These are phyloP conservation scores for Zygoascus ofunaensis DNA, from an alignment of 805 yeast species.

Conservation along the genomic window DNA sequence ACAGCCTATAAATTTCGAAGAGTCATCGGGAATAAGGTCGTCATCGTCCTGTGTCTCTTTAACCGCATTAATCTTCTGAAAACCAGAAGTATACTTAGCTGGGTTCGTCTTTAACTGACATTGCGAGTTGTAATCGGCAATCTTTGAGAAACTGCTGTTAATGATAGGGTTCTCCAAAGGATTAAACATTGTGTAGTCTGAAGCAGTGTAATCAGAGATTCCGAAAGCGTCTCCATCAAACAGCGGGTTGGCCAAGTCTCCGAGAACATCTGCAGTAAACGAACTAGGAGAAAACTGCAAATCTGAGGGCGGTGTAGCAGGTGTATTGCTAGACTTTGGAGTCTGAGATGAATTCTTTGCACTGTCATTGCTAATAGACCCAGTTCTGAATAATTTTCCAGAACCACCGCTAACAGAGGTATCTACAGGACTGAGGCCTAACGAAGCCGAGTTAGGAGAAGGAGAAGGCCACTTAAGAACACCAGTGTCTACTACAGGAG, in stretches of 20 bases:
- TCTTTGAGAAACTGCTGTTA: constrained; percentile 13
- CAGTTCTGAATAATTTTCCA: not conserved
- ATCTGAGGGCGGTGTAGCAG: not conserved
- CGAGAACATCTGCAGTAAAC: constrained; percentile 22
- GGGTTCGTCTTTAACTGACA: constrained; percentile 1
- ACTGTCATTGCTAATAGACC: constrained; percentile 3
- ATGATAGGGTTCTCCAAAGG: constrained; percentile 25
- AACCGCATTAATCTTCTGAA: not conserved
- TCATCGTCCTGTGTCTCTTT: constrained; percentile 6
- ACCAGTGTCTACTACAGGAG: constrained; percentile 16
- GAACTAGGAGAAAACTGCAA: constrained; percentile 22
- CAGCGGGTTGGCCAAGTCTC: constrained; percentile 22
- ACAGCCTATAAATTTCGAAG: constrained; percentile 46
- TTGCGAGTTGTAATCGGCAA: constrained; percentile 2
- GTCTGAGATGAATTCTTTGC: constrained; percentile 10
- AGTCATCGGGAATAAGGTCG: constrained; percentile 26
- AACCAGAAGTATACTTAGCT: not conserved
- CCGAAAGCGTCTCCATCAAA: constrained; percentile 28
- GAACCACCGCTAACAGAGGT: not conserved
- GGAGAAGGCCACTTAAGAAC: constrained; percentile 12
- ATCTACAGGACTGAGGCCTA: constrained; percentile 13
- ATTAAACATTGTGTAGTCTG: constrained; percentile 29
- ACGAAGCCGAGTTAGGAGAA: constrained; percentile 3
- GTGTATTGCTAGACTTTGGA: not conserved
- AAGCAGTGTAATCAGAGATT: constrained; percentile 26